Evolutionary conservation across 2,329 filamentous ascomycete species (phyloP).

Genomic region (Aspergillus pseudoglaucus): DNA sequence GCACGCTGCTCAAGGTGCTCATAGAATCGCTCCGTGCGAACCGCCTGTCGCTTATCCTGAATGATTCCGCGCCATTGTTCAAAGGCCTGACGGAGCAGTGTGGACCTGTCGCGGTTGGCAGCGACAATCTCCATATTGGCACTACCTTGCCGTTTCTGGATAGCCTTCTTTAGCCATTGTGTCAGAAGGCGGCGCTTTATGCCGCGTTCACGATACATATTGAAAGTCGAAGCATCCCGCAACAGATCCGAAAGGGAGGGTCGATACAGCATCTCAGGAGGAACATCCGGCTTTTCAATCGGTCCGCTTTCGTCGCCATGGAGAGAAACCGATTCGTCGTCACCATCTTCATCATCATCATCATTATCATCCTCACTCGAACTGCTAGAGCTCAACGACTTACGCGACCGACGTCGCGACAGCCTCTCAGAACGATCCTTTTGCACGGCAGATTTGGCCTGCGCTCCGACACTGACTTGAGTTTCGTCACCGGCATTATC

Average conservation of each 20-base stretch:
- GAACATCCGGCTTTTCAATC: slow-evolving; percentile 19
- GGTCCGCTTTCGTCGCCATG: not conserved
- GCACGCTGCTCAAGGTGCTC: slow-evolving; percentile 54
- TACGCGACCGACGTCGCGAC: slow-evolving; percentile 11
- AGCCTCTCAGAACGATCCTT: slow-evolving; percentile 25
- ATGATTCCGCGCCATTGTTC: slow-evolving; percentile 44
- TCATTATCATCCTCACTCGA: slow-evolving; percentile 16
- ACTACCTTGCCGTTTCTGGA: slow-evolving; percentile 31
- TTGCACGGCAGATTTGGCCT: slow-evolving; percentile 23
- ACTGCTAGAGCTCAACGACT: slow-evolving; percentile 15
- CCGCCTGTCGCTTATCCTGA: slow-evolving; percentile 34
- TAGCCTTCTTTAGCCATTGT: slow-evolving; percentile 43
- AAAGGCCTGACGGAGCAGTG: slow-evolving; percentile 48
- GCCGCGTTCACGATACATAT: slow-evolving; percentile 35
- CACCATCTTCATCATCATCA: slow-evolving; percentile 14
- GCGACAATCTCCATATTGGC: slow-evolving; percentile 40
- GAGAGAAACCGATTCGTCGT: slow-evolving; percentile 14
- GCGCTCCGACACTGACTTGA: slow-evolving; percentile 18
- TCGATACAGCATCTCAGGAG: slow-evolving; percentile 39
- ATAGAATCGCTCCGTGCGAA: slow-evolving; percentile 49
- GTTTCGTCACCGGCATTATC: slow-evolving; percentile 6
- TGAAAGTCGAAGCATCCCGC: slow-evolving; percentile 46
- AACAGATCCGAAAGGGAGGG: slow-evolving; percentile 47
- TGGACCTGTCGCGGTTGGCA: slow-evolving; percentile 43
- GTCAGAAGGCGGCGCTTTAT: slow-evolving; percentile 36